Evolutionary conservation across 2,329 filamentous ascomycete species (phyloP).

Genomic region (Amauroascus verrucosus): DNA sequence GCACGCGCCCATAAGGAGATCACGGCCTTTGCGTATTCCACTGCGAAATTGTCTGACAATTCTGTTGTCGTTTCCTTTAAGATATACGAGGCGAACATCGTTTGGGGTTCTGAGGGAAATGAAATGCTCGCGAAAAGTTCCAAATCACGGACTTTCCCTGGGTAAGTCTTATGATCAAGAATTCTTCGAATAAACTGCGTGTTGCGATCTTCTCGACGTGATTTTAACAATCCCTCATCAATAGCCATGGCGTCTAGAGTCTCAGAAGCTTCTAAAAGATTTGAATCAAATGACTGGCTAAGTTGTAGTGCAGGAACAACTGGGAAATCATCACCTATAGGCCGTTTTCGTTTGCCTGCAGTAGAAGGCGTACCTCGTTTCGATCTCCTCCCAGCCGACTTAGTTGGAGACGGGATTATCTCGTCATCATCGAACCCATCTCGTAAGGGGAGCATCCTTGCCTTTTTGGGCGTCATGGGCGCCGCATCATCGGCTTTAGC

Average conservation of each 20-base stretch:
- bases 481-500: slow-evolving; percentile 31
- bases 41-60: slow-evolving; percentile 37
- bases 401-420: slow-evolving; percentile 48
- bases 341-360: slow-evolving; percentile 50
- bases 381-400: slow-evolving; percentile 34
- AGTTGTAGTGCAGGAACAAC: slow-evolving; percentile 37
- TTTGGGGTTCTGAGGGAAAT: slow-evolving; percentile 44
- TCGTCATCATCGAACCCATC: slow-evolving; percentile 58
- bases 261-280: slow-evolving; percentile 15
- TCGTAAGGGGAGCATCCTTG: slow-evolving; percentile 40
- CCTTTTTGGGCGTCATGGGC: slow-evolving; percentile 43
- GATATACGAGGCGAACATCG: slow-evolving; percentile 44
- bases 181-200: slow-evolving; percentile 43
- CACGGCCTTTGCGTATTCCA: slow-evolving; percentile 42
- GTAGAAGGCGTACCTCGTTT: slow-evolving; percentile 47
- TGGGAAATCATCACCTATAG: slow-evolving; percentile 43
- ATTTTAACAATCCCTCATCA: slow-evolving; percentile 22
- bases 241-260: slow-evolving; percentile 19
- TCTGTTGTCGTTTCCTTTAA: slow-evolving; percentile 41
- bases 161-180: slow-evolving; percentile 45
- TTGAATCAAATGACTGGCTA: slow-evolving; percentile 23
- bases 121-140: slow-evolving; percentile 44
- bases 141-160: slow-evolving; percentile 41
- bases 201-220: slow-evolving; percentile 21
- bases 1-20: slow-evolving; percentile 47